Evolutionary conservation across 75 land plant species (phyloP).

Genomic region (Pinus albicaulis): DNA sequence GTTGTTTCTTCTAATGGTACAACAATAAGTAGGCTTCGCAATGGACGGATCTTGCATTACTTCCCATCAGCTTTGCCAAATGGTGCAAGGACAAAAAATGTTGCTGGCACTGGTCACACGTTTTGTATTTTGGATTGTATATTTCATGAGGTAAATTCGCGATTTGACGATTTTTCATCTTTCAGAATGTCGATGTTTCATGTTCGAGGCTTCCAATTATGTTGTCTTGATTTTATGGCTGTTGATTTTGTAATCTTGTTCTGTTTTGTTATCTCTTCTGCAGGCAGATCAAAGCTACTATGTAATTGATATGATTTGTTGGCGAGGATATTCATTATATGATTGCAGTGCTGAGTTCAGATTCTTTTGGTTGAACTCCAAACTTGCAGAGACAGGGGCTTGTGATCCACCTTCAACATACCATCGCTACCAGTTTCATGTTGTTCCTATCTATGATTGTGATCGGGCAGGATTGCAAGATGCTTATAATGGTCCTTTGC

Average conservation of each 20-base stretch:
- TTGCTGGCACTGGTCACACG: conserved; percentile 42
- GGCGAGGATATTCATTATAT: conserved; percentile 89
- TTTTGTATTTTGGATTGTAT: conserved; percentile 91
- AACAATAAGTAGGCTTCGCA: conserved; percentile 80
- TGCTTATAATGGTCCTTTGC: conserved; percentile 65
- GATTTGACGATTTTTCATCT: background rate
- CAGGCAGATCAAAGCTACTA: conserved; percentile 90
- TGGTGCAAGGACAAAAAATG: conserved; percentile 63
- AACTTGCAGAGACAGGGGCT: conserved; percentile 85
- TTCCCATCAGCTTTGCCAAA: conserved; percentile 93
- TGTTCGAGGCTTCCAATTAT: conserved; percentile 8
- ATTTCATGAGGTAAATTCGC: conserved; percentile 73
- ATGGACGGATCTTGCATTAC: conserved; percentile 81
- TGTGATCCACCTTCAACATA: conserved; percentile 56
- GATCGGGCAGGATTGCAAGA: conserved; percentile 57
- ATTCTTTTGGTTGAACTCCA: conserved; percentile 92
- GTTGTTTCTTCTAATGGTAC: conserved; percentile 90
- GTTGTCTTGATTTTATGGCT: conserved; percentile 5
- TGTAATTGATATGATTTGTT: conserved; percentile 93
- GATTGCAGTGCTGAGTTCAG: conserved; percentile 93
- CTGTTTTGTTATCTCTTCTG: conserved; percentile 10
- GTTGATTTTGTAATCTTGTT: conserved; percentile 1
- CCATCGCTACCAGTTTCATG: conserved; percentile 77
- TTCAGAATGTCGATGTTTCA: background rate
- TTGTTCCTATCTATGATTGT: conserved; percentile 77